A percentile compares a stretch with the other conserved stretches of the same genome.
Evolutionary conservation across 2,329 filamentous ascomycete species (phyloP).

Genomic region (Chalara sp.): DNA sequence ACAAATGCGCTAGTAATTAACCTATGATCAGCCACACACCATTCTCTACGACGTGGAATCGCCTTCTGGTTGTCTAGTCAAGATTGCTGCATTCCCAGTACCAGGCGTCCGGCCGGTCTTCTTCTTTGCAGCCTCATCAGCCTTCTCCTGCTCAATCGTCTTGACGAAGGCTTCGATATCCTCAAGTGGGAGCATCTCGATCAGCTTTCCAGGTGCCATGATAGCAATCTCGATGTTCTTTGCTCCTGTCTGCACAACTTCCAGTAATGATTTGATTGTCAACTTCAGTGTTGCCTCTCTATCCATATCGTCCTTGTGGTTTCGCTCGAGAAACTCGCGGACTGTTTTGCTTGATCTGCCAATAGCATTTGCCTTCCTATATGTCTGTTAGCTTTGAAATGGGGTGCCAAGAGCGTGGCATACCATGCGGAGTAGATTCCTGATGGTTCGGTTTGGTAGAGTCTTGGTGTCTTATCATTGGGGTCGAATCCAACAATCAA

Average conservation of each 20-base stretch:
- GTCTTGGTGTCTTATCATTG: constrained; percentile 76
- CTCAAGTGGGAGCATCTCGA: constrained; percentile 92
- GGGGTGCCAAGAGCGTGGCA: constrained; percentile 22
- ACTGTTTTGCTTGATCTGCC: constrained; percentile 98
- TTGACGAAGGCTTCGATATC: constrained; percentile 97
- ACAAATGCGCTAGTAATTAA: constrained; percentile 24
- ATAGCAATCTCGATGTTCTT: constrained; percentile 99
- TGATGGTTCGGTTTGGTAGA: constrained; percentile 99
- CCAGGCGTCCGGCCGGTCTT: constrained; percentile 74
- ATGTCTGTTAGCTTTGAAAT: constrained; percentile 10
- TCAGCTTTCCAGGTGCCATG: constrained; percentile 84
- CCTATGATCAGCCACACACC: constrained; percentile 11
- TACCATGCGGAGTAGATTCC: constrained; percentile 99
- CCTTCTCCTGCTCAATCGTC: constrained; percentile 98
- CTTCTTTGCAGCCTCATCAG: constrained; percentile 96
- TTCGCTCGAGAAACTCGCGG: constrained; percentile 95
- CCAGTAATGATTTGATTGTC: constrained; percentile 94
- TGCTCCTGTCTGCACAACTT: constrained; percentile 96
- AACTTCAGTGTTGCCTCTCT: constrained; percentile 92
- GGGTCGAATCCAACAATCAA: constrained; percentile 98
- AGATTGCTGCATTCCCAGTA: constrained; percentile 63
- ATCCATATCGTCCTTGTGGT: constrained; percentile 98
- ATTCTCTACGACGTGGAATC: constrained; percentile 19
- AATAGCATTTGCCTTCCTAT: constrained; percentile 98
- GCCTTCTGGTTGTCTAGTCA: constrained; percentile 51